These are phyloP conservation scores for Aspergillus sclerotiicarbonarius DNA, from an alignment of 495 filamentous ascomycete species.

Conservation along the genomic window DNA sequence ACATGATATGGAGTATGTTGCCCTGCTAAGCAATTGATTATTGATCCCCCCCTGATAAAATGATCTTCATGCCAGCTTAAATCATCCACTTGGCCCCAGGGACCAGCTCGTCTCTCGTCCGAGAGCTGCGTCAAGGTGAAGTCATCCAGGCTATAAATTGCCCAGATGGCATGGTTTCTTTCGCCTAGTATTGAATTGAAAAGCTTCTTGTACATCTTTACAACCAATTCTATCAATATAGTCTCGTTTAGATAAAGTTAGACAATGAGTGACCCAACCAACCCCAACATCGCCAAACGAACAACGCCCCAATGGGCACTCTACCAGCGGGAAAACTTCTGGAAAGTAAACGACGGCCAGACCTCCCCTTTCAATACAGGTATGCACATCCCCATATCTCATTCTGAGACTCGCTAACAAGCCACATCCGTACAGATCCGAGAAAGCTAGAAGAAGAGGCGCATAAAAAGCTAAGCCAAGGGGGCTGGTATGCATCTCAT, in stretches of 20 bases:
- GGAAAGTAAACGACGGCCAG: conserved; percentile 55
- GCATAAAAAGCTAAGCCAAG: conserved; percentile 50
- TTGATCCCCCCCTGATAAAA: neutral
- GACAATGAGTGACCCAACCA: conserved; percentile 54
- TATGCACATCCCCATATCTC: conserved; percentile 1
- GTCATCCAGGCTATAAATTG: conserved; percentile 23
- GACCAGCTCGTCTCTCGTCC: neutral
- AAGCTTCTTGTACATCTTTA: neutral
- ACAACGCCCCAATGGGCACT: conserved; percentile 60
- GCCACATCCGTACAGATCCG: conserved; percentile 39
- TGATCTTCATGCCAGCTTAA: neutral
- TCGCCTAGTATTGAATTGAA: no score
- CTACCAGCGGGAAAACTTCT: conserved; percentile 63
- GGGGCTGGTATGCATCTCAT: conserved; percentile 26
- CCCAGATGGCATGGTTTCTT: conserved; percentile 4
- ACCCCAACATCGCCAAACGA: conserved; percentile 53
- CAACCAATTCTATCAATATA: neutral
- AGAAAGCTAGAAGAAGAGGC: conserved; percentile 57
- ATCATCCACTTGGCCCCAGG: neutral
- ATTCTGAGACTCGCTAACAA: neutral
- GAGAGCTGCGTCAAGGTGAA: conserved; percentile 32
- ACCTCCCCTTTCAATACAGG: conserved; percentile 57
- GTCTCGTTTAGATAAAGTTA: no score
- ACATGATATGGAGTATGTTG: no score
- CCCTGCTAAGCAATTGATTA: neutral